Percentiles rank a stretch among this genome's conserved stretches.
Conservation (phyloP, 306 rosid species). For the Cyamopsis tetragonoloba region DNA sequence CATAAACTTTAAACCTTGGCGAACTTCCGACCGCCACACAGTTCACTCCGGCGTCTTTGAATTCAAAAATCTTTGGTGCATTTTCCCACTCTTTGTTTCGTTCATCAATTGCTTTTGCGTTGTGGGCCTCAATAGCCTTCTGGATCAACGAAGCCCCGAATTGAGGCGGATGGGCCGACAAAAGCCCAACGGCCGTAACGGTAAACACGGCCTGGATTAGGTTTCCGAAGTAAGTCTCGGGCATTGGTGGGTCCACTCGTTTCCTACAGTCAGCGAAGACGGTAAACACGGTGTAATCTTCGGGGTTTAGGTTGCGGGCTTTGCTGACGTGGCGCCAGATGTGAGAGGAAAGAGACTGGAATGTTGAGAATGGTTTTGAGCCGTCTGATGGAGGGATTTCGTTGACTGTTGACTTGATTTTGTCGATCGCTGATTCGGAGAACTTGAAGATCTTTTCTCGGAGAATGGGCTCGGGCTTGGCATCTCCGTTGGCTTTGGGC, state of each 20-base stretch:
- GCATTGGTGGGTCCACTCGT: conserved; percentile 83
- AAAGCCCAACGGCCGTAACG: conserved; percentile 56
- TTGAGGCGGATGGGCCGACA: conserved; percentile 48
- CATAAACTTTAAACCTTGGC: conserved; percentile 90
- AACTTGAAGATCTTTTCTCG: conserved; percentile 79
- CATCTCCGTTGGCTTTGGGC: conserved; percentile 48
- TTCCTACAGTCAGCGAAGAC: conserved; percentile 90
- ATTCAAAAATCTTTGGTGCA: conserved; percentile 75
- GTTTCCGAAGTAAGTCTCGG: conserved; percentile 82
- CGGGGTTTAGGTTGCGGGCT: conserved; percentile 77
- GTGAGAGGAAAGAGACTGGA: conserved; percentile 77
- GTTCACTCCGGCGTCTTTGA: conserved; percentile 92
- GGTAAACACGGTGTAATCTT: conserved; percentile 88
- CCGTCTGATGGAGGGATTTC: conserved; percentile 41
- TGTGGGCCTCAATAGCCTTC: conserved; percentile 61
- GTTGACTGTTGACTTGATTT: conserved; percentile 70
- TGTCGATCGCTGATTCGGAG: conserved; percentile 66
- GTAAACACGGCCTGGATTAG: conserved; percentile 88
- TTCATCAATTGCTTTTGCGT: conserved; percentile 49
- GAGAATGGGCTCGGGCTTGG: conserved; percentile 34
- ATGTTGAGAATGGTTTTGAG: conserved; percentile 84
- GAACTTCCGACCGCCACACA: conserved; percentile 96
- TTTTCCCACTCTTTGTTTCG: conserved; percentile 89
- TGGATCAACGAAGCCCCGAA: conserved; percentile 67
- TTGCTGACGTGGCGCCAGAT: conserved; percentile 82